A percentile compares a stretch with the other conserved stretches of the same genome.
These are phyloP conservation scores for Lepiota venenata DNA, from an alignment of 768 basidiomycete genomes.

Conservation along the genomic window DNA sequence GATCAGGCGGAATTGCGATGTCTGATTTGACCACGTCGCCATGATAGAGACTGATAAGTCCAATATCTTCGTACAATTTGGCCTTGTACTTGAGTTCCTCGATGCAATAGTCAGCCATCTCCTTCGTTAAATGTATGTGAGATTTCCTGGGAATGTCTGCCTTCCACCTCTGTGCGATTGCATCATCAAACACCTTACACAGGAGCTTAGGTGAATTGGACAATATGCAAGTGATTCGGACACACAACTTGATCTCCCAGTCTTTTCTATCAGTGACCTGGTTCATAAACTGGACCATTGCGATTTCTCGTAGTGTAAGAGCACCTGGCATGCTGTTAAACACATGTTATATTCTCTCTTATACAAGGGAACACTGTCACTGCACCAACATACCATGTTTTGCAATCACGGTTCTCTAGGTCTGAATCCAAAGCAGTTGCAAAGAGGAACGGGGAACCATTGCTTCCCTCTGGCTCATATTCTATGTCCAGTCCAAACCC, in stretches of 20 bases:
- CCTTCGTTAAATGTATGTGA: conserved; percentile 1
- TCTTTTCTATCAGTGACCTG: conserved; percentile 28
- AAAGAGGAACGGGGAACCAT: too few species aligned
- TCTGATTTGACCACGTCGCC: conserved; percentile 27
- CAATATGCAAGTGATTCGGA: background rate
- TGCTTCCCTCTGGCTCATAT: too few species aligned
- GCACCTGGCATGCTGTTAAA: background rate
- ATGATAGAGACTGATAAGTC: conserved; percentile 16
- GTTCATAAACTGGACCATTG: conserved; percentile 33
- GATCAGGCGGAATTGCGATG: conserved; percentile 19
- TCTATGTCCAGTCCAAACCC: too few species aligned
- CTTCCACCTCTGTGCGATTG: conserved; percentile 16
- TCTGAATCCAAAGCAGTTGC: too few species aligned
- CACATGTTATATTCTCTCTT: too few species aligned
- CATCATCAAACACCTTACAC: conserved; percentile 14
- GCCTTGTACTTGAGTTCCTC: conserved; percentile 21
- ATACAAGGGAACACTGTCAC: too few species aligned
- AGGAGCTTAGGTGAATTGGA: background rate
- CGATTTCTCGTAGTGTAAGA: conserved; percentile 26
- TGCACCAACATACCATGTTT: too few species aligned
- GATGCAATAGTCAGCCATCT: conserved; percentile 21
- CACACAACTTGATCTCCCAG: conserved; percentile 27
- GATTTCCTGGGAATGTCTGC: conserved; percentile 1
- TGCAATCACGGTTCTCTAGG: too few species aligned
- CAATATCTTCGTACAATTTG: conserved; percentile 12